Evolutionary conservation across 2,329 filamentous ascomycete species (phyloP), one percentile per base, ranked within the genome.

Genomic region (Fusarium sp.): DNA sequence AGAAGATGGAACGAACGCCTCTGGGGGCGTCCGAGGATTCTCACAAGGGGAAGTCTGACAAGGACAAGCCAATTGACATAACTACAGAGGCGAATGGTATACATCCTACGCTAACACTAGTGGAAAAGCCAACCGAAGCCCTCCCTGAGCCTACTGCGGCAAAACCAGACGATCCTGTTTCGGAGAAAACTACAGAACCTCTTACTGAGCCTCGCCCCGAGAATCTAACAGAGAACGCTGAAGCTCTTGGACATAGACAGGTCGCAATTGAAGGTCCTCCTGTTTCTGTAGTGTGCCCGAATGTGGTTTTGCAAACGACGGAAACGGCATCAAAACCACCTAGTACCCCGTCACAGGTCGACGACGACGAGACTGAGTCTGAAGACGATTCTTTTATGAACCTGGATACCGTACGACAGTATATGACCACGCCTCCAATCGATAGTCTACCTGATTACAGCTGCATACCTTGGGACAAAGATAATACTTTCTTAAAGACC

Each of bases 301-400:
- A 66, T 36, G 57, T 73, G 28, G 65, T 76, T 5, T 58, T 77
- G 31, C 80, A 81, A 67, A 77, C 76, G 10, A 77, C 71, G 13
- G 81, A 82, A 51, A 60, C 65, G n/a, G 76, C 61, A 33, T 79
- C 80, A n/a, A 84, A 77, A 35, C 77, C 78, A 11, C 82, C 83
- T 1, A 87, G 83, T 65, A 88, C 84, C 13, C 85, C 86, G 8
- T 88, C 86, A 8, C 86, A 85, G 44, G 81, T 83, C 35, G 86
- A 87, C 55, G 87, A 86, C 36, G 83, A 88, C 56, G 86, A 86
- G 53, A 89, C 87, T 6, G 87, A 89, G 68, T 84, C 87, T 13
- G 88, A 90, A 55, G 87, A 86, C 45, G 83, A 87, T 41, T 84
- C 87, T n/a, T 84, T 83, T 41, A 81, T 85, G 68, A 84, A 84